phyloP scores from a whole-genome alignment of 164 flowering plant genomes.

The Cinnamomum micranthum region DNA sequence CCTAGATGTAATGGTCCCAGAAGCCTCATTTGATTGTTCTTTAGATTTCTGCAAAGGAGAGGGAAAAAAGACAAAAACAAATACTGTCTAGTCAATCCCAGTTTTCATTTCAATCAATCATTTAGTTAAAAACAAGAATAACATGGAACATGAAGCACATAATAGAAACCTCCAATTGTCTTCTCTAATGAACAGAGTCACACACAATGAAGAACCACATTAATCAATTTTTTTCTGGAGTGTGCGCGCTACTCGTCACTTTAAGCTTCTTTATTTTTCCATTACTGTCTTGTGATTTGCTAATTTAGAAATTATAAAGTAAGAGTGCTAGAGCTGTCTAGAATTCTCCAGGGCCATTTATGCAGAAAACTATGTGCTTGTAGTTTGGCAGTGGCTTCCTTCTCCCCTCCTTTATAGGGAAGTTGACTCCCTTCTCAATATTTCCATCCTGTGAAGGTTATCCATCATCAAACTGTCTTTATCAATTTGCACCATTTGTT shows the following conservation, averaged over 20 bases:
- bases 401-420: background rate
- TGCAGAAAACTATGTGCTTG: background rate
- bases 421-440: background rate
- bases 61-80: background rate
- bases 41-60: slow-evolving; percentile 17
- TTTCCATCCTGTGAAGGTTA: background rate
- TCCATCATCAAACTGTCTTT: background rate
- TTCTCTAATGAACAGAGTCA: no score
- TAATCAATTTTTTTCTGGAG: no score
- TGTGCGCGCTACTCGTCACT: no score
- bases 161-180: no score
- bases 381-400: background rate
- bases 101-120: background rate
- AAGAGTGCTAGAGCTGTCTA: no score
- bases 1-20: slow-evolving; percentile 29
- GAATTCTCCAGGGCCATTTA: no score
- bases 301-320: no score
- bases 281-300: no score
- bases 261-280: no score
- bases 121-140: no score
- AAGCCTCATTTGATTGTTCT: slow-evolving; percentile 26
- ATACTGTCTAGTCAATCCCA: background rate
- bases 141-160: no score
- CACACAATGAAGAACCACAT: no score
- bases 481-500: background rate